Conservation (phyloP, 495 filamentous ascomycete genomes). For the Tetracladium marchalianum region DNA sequence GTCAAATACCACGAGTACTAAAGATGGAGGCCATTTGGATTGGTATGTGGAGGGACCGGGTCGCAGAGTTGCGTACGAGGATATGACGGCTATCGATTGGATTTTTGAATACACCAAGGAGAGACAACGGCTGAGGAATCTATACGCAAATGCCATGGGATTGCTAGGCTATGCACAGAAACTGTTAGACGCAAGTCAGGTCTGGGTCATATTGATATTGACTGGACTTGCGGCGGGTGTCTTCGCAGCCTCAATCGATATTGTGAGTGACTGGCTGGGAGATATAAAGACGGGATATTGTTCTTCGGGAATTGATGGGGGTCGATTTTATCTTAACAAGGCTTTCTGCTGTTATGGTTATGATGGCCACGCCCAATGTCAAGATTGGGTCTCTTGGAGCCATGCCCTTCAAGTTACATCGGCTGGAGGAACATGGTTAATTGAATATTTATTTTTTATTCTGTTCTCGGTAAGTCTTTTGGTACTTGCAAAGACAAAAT, state of each 20-base stretch:
- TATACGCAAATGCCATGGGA: constrained; percentile 60
- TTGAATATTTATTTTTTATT: constrained; percentile 82
- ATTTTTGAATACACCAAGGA: constrained; percentile 99
- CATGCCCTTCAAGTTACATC: constrained; percentile 56
- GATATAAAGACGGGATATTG: constrained; percentile 94
- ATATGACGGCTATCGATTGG: constrained; percentile 98
- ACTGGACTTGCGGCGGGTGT: constrained; percentile 69
- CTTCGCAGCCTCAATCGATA: constrained; percentile 80
- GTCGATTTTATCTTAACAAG: constrained; percentile 81
- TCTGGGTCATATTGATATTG: constrained; percentile 78
- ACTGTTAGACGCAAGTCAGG: constrained; percentile 73
- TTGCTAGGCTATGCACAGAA: constrained; percentile 62
- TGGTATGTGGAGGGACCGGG: constrained; percentile 92
- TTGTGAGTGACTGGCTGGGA: constrained; percentile 88
- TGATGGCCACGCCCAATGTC: constrained; percentile 66
- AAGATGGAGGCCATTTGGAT: constrained; percentile 60
- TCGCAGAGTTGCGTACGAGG: constrained; percentile 85
- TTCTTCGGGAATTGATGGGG: constrained; percentile 58
- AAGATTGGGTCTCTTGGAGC: constrained; percentile 81
- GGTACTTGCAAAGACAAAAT: background rate
- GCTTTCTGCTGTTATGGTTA: constrained; percentile 90
- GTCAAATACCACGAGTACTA: constrained; percentile 23
- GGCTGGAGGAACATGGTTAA: constrained; percentile 58
- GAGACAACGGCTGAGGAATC: constrained; percentile 68
- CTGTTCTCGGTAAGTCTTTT: constrained; percentile 57